Conservation (phyloP, 345 rosid species). For the Eucalyptus erythrocorys region DNA sequence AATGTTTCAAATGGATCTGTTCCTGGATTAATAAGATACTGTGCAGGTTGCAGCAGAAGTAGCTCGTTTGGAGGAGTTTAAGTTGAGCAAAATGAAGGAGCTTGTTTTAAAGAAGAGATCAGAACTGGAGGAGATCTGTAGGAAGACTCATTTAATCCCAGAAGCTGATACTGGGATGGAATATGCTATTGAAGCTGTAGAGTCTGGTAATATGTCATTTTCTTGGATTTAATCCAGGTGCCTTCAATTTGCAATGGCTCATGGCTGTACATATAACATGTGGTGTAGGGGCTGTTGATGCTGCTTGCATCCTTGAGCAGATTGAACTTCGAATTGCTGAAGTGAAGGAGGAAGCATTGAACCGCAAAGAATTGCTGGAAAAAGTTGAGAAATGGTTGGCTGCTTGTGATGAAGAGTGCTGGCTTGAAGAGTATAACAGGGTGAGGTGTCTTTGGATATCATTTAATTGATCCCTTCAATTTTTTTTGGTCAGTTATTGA, state of each 20-base stretch:
- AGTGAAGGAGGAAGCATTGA: slow-evolving; percentile 83
- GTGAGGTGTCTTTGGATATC: slow-evolving; percentile 21
- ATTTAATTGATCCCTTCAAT: background rate
- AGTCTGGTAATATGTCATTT: slow-evolving; percentile 44
- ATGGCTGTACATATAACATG: background rate
- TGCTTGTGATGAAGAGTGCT: slow-evolving; percentile 93
- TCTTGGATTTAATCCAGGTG: background rate
- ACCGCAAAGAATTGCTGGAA: slow-evolving; percentile 88
- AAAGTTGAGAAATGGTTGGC: slow-evolving; percentile 91
- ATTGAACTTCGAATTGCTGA: slow-evolving; percentile 77
- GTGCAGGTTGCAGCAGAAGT: slow-evolving; percentile 90
- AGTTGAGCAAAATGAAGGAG: slow-evolving; percentile 95
- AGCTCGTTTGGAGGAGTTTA: slow-evolving; percentile 69
- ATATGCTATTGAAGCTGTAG: slow-evolving; percentile 58
- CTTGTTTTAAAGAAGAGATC: slow-evolving; percentile 86
- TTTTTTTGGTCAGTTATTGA: background rate
- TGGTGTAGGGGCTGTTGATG: slow-evolving; percentile 51
- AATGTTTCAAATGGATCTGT: background rate
- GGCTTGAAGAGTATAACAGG: slow-evolving; percentile 99
- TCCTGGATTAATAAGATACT: background rate
- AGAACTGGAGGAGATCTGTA: slow-evolving; percentile 84
- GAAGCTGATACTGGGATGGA: slow-evolving; percentile 55
- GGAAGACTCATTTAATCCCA: slow-evolving; percentile 78
- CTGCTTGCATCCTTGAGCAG: slow-evolving; percentile 57
- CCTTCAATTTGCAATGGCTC: background rate